Percentiles rank a stretch among this genome's conserved stretches.
phyloP scores from a whole-genome alignment of 768 basidiomycete genomes.

The Amylocystis lapponica region DNA sequence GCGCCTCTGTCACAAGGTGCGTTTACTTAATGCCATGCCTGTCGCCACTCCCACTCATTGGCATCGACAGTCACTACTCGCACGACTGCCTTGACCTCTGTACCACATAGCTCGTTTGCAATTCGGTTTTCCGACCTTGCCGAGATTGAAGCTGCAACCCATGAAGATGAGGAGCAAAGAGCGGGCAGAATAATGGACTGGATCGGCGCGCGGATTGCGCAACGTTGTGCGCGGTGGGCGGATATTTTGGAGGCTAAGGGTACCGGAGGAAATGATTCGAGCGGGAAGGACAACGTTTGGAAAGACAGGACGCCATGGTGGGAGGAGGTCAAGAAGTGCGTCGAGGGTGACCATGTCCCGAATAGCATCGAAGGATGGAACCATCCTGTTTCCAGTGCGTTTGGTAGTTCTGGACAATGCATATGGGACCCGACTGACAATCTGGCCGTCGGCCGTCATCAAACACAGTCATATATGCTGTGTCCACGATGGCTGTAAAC shows the following conservation, averaged over 20 bases:
- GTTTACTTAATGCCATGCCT: conserved; percentile 9
- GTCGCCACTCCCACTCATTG: not conserved
- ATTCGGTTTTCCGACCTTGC: conserved; percentile 73
- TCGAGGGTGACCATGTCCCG: conserved; percentile 72
- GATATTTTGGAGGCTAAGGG: conserved; percentile 50
- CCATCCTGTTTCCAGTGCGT: conserved; percentile 74
- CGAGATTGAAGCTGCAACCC: conserved; percentile 68
- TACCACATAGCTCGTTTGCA: conserved; percentile 66
- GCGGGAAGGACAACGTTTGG: conserved; percentile 17
- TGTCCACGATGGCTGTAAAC: conserved; percentile 77
- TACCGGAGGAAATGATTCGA: conserved; percentile 31
- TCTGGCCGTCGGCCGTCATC: too few species aligned
- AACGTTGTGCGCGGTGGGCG: conserved; percentile 64
- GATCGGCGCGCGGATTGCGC: conserved; percentile 68
- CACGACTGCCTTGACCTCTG: conserved; percentile 64
- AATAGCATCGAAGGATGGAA: conserved; percentile 77
- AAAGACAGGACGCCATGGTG: conserved; percentile 70
- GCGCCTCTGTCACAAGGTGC: conserved; percentile 78
- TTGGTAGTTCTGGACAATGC: conserved; percentile 5
- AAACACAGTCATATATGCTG: conserved; percentile 73
- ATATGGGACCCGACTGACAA: not conserved
- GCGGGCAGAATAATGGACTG: conserved; percentile 81
- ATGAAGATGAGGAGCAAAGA: conserved; percentile 74
- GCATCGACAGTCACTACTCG: conserved; percentile 61
- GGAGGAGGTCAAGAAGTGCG: conserved; percentile 75